Evolutionary conservation across 2,329 filamentous ascomycete species (phyloP), one percentile per base, ranked within the genome.

Genomic region (Neospermospora avenae): DNA sequence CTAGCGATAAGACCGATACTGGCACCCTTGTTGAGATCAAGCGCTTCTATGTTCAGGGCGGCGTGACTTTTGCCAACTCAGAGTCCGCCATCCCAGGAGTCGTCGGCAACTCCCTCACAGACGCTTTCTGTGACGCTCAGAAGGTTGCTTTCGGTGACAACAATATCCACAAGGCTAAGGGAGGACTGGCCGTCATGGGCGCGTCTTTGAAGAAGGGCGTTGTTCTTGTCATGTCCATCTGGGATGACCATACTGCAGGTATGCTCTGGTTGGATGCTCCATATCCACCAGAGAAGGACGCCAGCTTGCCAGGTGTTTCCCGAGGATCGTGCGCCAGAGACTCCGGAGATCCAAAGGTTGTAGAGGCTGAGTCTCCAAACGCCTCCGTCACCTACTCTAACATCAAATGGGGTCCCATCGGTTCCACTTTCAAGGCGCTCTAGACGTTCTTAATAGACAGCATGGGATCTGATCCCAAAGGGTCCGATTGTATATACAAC

Each of bases 181-280:
- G 85, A 57, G 86, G 85, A 35, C 72, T 86, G 65, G 72, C 75
- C 7, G 74, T 73, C 31, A 84, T 89, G 78, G 78, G 80, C 61
- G 71, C 76, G 0, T 84, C 83, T 28, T 75, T 89, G 56, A 72
- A 74, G 11, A 71, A 83, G 35, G 68, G 68, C 48, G 85, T 88
- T 82, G 86, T 88, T 51, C 78, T 89, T 13, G 85, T 87, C 68
- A 81, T 89, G 80, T 81, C 78, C 49, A 77, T 86, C 68, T 83
- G 81, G 81, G 74, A 77, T 66, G 77, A 79, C 63, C 82, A 89
- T 74, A 74, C 80, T 60, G 77, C 82, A 69, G 80, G 87, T 76
- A 91, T 91, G 87, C 81, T 88, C 68, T 91, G 89, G 89, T 82
- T 91, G 69, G 88, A 91, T 78, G 83, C 82, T 63, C 81, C 77